These are phyloP conservation scores for Aspergillus fischeri DNA, from an alignment of 2,329 filamentous ascomycete species.

Conservation along the genomic window DNA sequence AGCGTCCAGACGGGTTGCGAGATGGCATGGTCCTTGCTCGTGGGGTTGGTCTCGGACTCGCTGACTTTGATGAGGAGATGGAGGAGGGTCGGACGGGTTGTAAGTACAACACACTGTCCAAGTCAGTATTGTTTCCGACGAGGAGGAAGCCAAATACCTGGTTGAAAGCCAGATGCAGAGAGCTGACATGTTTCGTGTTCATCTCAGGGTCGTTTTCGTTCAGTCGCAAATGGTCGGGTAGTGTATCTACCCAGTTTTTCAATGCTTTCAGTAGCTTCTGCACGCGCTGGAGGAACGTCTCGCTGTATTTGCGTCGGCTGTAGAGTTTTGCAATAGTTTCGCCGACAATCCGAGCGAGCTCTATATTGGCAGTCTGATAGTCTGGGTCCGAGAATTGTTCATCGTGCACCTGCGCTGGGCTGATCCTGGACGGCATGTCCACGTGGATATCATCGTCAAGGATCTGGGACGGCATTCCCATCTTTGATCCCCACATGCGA, in stretches of 20 bases:
- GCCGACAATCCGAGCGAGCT: conserved; percentile 34
- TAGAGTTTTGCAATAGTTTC: conserved; percentile 34
- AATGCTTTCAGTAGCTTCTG: conserved; percentile 37
- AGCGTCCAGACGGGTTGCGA: conserved; percentile 34
- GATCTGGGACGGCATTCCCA: conserved; percentile 48
- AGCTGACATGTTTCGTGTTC: conserved; percentile 31
- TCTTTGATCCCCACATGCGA: conserved; percentile 48
- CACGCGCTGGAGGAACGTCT: conserved; percentile 38
- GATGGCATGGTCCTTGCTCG: conserved; percentile 21
- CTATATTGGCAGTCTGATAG: conserved; percentile 36
- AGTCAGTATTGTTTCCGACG: neutral
- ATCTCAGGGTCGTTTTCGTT: conserved; percentile 29
- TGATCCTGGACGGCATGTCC: conserved; percentile 34
- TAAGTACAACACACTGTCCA: conserved; percentile 34
- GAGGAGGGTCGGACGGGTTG: conserved; percentile 37
- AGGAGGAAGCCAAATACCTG: conserved; percentile 12
- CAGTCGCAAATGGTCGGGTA: conserved; percentile 33
- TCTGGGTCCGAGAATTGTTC: conserved; percentile 37
- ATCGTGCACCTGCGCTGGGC: conserved; percentile 26
- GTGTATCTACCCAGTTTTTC: conserved; percentile 36
- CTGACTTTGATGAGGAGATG: conserved; percentile 35
- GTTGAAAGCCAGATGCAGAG: conserved; percentile 37
- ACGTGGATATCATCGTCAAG: conserved; percentile 46
- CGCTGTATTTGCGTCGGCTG: conserved; percentile 34
- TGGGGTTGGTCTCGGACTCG: conserved; percentile 13